Base-by-base conservation (phyloP, 2,329 filamentous ascomycete species). In the Waltergamsia citrina region DNA sequence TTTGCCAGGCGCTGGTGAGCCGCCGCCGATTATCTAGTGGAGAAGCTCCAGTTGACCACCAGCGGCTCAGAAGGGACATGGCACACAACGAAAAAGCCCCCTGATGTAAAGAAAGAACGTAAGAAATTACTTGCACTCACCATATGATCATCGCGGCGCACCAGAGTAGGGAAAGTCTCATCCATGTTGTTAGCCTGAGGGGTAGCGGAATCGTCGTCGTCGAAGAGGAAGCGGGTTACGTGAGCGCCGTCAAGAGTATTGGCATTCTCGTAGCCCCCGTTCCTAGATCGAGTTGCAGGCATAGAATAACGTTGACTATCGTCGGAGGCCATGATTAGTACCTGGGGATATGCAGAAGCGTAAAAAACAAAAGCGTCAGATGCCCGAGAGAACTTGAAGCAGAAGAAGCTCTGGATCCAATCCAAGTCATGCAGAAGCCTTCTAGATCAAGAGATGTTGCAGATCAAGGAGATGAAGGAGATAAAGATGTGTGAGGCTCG, bases 241-340 rank as follows among this genome's bases (percentile, higher is more conserved):
- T 92, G 88, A 49, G 86, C 86, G 45, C 85, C 81, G 41, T 92
- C 87, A 37, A 94, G 65, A 25, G 74, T 73, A 46, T 78, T 69
- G 25, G 74, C 73, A 46, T 78, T 69, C 43, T 80, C 78, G 50
- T 81, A 78, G 47, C 78, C 62, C 41, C 80, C 74, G 44, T 69
- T 77, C 44, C 81, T 74, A 43, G 78, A 75, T 39, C 73, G 72
- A 31, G 82, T 85, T 33, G 90, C 83, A 21, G 90, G 90, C 83
- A 95, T 88, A 5, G 90, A 95, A 59, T 94, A 94, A 43, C 90
- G 82, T 55, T 94, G 93, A 45, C 85, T 93, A 47, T 46, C 41
- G 40, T 48, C 8, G 14, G n/a, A 17, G n/a, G 19, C 16, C 36
- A 35, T 38, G 29, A 22, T 38, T 9, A 36, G 29, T 26, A 22